Base-by-base conservation (phyloP, 352 stramenopile species). In the Globisporangium cystogenes region DNA sequence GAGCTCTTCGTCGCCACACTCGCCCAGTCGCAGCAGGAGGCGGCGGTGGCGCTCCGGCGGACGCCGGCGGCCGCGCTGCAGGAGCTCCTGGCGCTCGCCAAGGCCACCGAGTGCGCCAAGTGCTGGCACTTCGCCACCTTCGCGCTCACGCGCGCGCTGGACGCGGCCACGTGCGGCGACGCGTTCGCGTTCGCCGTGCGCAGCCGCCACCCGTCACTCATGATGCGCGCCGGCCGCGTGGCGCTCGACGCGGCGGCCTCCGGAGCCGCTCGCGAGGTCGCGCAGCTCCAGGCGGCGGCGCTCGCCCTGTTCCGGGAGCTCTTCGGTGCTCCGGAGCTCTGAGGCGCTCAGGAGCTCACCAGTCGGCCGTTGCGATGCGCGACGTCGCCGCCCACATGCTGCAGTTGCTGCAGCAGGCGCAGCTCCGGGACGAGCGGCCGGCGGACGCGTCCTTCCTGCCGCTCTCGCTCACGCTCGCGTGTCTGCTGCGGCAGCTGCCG, bases 361-460 rank as follows among this genome's bases (percentile, higher is more conserved):
- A 39, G 33, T 18, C 33, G 7, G 31, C 31, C 7, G 10, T 36
- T 36, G 31, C 31, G 1, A 84, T 84, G 73, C 49, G 79, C 6
- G 69, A 82, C 35, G 61, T 69, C 7, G 45, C 57, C 0, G 53
- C 51, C 26, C 71, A 87, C 55, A 83, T 85, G 69, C 53, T 72
- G 44, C 55, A 75, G 41, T 55, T 87, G 57, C 64, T 74, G 45
- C 64, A 77, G 51, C 73, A 83, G 27, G 76, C 67, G 31, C 65
- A 65, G 36, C 62, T 72, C 53, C 78, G 77, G 54, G 45, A 65
- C 15, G 68, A 79, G 51, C 49, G 26, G 0, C 74, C 76, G 0
- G 35, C n/a, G 4, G 76, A 85, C 39, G 55, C 12, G 0, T 82
- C 74, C 2, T 87, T 87, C 59, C 49, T 87, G 44, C 73, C 71